Base-by-base conservation (phyloP, 2,329 filamentous ascomycete species). In the Fusarium mundagurra region DNA sequence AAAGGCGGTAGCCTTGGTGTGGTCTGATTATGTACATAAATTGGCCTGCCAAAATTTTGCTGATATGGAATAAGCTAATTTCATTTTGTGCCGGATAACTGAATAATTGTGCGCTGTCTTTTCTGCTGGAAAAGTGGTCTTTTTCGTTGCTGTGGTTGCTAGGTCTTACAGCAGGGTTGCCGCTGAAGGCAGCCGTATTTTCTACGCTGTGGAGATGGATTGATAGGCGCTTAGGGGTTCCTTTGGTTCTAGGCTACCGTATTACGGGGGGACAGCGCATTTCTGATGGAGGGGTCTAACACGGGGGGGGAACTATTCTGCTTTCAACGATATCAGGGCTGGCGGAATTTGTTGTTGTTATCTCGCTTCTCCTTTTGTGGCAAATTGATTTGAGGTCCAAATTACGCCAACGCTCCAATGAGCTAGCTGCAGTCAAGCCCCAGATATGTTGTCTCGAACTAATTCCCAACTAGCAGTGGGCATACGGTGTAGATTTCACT, bases 1-100 rank as follows among this genome's bases (percentile, higher is more conserved):
- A 71, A 70, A 71, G 50, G 69, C 66, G 64, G 66, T 69, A 70
- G 71, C 62, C 67, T 69, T 33, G 38, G 48, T 41, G 38, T 70
- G 71, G 71, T 59, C 71, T 72, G 71, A 70, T 70, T 70, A 61
- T 34, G 48, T 55, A 69, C 50, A 48, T 66, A 66, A 66, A 67
- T 55, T 71, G 44, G 36, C 36, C 36, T 43, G 43, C 67, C 22
- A 43, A 47, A 36, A 5, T 36, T 36, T 65, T 58, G 51, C 65
- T 68, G 54, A 69, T 69, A 58, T 58, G 54, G 17, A 58, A 47
- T 71, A 57, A 55, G n/a, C 58, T 45, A 47, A 59, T 47, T 41
- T 63, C 22, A 54, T 41, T 36, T 36, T 44, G 51, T 73, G 63
- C 57, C 71, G 67, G 71, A 45, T 71, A 60, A 67, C 43, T 58